Conservation (phyloP, 1,284 basidiomycete species). For the Termitomyces sp. region DNA sequence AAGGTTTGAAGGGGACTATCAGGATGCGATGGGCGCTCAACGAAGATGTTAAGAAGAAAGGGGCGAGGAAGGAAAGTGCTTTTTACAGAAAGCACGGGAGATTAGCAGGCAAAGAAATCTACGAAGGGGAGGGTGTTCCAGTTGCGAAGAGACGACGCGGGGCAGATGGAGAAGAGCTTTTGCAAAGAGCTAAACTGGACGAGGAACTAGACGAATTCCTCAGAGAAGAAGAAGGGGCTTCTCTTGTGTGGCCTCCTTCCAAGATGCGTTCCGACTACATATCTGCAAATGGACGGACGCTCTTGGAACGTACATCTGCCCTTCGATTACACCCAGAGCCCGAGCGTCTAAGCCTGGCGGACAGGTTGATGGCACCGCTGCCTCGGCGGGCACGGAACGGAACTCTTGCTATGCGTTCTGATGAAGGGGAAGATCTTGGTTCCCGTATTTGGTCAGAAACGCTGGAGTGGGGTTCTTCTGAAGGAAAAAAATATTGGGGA, state of each 20-base stretch:
- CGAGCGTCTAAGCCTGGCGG: conserved; percentile 29
- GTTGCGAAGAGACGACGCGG: conserved; percentile 27
- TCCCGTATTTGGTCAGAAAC: conserved; percentile 16
- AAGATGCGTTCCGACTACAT: conserved; percentile 66
- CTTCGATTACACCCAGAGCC: conserved; percentile 30
- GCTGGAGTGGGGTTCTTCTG: conserved; percentile 19
- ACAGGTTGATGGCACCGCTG: conserved; percentile 39
- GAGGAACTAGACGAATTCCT: conserved; percentile 65
- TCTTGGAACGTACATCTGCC: conserved; percentile 50
- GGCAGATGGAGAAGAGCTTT: conserved; percentile 22
- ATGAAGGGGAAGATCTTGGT: conserved; percentile 12
- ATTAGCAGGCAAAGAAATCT: conserved; percentile 54
- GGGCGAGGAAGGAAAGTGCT: conserved; percentile 60
- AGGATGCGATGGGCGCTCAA: conserved; percentile 66
- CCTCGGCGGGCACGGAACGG: conserved; percentile 32
- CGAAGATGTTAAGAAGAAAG: conserved; percentile 69
- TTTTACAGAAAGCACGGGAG: conserved; percentile 73
- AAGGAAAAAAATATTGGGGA: conserved; percentile 7
- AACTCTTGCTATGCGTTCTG: conserved; percentile 13
- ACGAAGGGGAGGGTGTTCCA: conserved; percentile 30
- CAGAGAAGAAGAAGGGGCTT: conserved; percentile 35
- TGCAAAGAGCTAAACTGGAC: conserved; percentile 39
- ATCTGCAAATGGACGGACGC: conserved; percentile 39
- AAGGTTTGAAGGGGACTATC: conserved; percentile 58
- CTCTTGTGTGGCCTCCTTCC: conserved; percentile 43